Base-by-base conservation (phyloP, 2,329 filamentous ascomycete species). In the Aspergillus sp. region DNA sequence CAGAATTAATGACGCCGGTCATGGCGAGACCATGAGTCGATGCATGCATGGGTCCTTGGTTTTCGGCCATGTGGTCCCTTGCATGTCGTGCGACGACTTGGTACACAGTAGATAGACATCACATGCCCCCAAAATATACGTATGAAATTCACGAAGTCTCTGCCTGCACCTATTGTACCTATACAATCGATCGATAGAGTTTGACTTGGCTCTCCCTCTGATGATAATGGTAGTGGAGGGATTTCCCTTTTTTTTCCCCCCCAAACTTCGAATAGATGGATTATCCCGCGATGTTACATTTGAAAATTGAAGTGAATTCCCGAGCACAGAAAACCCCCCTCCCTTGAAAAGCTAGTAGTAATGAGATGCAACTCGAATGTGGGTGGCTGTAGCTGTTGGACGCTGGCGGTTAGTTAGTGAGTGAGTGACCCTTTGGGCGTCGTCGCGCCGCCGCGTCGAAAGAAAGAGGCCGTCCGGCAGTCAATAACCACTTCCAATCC, bases 41-140 rank as follows among this genome's bases (percentile, higher is more conserved):
- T 54, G 59, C 36, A 56, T 58, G 51, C 28, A 55, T 28, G 43
- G 53, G 43, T 32, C 39, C 38, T 58, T 25, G 49, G 30, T 58
- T 36, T 36, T 51, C 25, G 41, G 25, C 54, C 32, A 58, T 63
- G 60, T 66, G 67, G 62, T 67, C 58, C 43, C 45, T 52, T 51
- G 52, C 52, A 52, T 64, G 63, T 64, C 57, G 39, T 62, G 59
- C 57, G 61, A 59, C 61, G 59, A 67, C 58, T 65, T 65, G 67
- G 66, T 67, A 10, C 19, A 12, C 13, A 71, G 72, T 74, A 75
- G 72, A 75, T 75, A 74, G 72, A 74, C 64, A 64, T 57, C 49
- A 48, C 55, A 67, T 64, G 61, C 64, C 69, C 32, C 64, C 65
- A 65, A 63, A 74, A 74, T 73, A 73, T 73, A 74, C 65, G 69